Conservation (phyloP, 2,329 filamentous ascomycete species). For the Byssothecium circinans region DNA sequence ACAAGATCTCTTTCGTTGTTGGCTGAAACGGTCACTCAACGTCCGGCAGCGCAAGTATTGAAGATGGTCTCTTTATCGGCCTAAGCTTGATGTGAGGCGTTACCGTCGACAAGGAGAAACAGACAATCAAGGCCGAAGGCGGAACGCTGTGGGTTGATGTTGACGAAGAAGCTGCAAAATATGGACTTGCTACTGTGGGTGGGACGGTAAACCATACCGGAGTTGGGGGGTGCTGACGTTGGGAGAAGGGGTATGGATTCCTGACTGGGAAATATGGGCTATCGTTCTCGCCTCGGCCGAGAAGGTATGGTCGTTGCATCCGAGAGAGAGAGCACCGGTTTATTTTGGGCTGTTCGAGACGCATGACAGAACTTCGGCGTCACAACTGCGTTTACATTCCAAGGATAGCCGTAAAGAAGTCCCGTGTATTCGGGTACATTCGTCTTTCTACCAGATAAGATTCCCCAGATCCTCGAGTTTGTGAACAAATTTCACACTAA, state of each 20-base stretch:
- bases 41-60: slow-evolving; percentile 52
- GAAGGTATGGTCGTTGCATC: slow-evolving; percentile 40
- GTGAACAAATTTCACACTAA: slow-evolving; percentile 32
- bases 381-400: slow-evolving; percentile 48
- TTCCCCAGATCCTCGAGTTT: slow-evolving; percentile 30
- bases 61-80: slow-evolving; percentile 60
- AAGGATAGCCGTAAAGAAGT: slow-evolving; percentile 31
- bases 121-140: slow-evolving; percentile 54
- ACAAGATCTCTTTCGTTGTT: slow-evolving; percentile 54
- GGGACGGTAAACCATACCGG: slow-evolving; percentile 66
- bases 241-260: slow-evolving; percentile 62
- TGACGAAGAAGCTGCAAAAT: slow-evolving; percentile 53
- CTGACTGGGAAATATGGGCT: slow-evolving; percentile 59
- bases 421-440: slow-evolving; percentile 43
- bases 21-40: slow-evolving; percentile 61
- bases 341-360: slow-evolving; percentile 47
- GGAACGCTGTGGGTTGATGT: slow-evolving; percentile 59
- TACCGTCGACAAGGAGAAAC: slow-evolving; percentile 49
- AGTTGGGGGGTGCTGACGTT: slow-evolving; percentile 57
- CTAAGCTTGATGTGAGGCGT: slow-evolving; percentile 56
- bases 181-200: slow-evolving; percentile 61
- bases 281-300: slow-evolving; percentile 42
- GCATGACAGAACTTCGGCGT: slow-evolving; percentile 42
- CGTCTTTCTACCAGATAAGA: slow-evolving; percentile 36
- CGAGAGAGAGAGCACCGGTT: slow-evolving; percentile 22